phyloP scores from a whole-genome alignment of 169 alveolate genomes.

The Cryptosporidium sp. region DNA sequence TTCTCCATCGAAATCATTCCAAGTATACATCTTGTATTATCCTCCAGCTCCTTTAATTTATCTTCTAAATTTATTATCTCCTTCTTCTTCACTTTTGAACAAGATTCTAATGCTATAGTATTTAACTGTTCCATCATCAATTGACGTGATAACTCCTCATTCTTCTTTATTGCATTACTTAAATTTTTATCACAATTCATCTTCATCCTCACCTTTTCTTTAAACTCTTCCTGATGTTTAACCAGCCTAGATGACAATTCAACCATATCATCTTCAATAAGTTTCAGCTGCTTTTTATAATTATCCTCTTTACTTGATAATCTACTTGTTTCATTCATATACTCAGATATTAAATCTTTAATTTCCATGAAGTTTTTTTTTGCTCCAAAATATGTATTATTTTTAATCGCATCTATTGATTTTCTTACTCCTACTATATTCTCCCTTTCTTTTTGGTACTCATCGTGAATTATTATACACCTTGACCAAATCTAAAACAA shows the following conservation, averaged over 20 bases:
- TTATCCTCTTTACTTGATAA: background rate
- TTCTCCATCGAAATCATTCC: constrained; percentile 58
- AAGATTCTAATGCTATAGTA: constrained; percentile 37
- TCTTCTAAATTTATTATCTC: constrained; percentile 14
- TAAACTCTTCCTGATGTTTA: background rate
- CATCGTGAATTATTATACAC: background rate
- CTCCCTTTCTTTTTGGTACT: constrained; percentile 16
- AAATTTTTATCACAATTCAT: background rate
- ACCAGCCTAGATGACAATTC: background rate
- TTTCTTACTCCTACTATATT: background rate
- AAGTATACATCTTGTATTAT: constrained; percentile 43
- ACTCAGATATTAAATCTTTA: background rate
- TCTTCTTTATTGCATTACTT: background rate
- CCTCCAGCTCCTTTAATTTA: constrained; percentile 36
- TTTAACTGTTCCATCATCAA: constrained; percentile 5
- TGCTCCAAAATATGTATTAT: background rate
- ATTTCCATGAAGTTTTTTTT: background rate
- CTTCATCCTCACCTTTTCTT: constrained; percentile 9
- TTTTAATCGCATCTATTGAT: background rate
- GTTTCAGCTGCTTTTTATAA: background rate
- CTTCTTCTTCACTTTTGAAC: constrained; percentile 17
- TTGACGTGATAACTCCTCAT: constrained; percentile 22
- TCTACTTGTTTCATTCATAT: constrained; percentile 7
- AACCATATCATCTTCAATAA: background rate
- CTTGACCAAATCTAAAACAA: constrained; percentile 17